These are phyloP conservation scores for Poteriospumella lacustris DNA, from an alignment of 108 stramenopile genomes.

Conservation along the genomic window DNA sequence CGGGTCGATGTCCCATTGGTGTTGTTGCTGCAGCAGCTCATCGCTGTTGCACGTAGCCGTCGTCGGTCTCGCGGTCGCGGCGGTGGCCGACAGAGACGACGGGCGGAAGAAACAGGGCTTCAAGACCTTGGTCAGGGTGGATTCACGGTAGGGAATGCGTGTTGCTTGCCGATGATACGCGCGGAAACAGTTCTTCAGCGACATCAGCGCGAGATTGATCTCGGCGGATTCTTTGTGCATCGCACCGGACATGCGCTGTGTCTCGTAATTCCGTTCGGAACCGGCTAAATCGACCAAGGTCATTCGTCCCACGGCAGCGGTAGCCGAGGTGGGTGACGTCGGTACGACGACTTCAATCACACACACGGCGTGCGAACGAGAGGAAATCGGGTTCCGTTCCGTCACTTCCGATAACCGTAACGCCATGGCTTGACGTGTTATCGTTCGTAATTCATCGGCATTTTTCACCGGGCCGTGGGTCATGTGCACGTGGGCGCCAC, in stretches of 20 bases:
- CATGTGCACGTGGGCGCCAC: background rate
- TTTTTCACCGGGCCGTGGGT: too few species aligned
- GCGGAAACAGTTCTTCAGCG: constrained; percentile 34
- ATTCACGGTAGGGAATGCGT: constrained; percentile 22
- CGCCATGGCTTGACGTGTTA: background rate
- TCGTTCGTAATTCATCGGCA: too few species aligned
- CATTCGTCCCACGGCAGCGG: background rate
- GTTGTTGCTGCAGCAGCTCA: too few species aligned
- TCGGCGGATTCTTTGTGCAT: constrained; percentile 22
- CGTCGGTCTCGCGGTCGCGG: too few species aligned
- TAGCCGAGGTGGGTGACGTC: too few species aligned
- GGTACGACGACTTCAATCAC: background rate
- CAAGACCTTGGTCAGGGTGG: constrained; percentile 17
- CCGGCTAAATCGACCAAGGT: constrained; percentile 32
- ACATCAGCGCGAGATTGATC: constrained; percentile 27
- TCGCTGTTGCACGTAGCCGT: too few species aligned
- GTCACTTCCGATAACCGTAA: background rate
- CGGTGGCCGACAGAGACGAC: too few species aligned
- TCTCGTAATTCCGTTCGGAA: constrained; percentile 34
- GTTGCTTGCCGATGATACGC: background rate
- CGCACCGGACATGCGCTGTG: background rate
- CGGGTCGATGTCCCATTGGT: too few species aligned
- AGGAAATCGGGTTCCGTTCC: constrained; percentile 31
- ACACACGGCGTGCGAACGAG: constrained; percentile 25
- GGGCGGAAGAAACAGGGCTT: constrained; percentile 20